Evolutionary conservation across 108 stramenopile genomes (phyloP).

Genomic region (Cyclotella distinguenda): DNA sequence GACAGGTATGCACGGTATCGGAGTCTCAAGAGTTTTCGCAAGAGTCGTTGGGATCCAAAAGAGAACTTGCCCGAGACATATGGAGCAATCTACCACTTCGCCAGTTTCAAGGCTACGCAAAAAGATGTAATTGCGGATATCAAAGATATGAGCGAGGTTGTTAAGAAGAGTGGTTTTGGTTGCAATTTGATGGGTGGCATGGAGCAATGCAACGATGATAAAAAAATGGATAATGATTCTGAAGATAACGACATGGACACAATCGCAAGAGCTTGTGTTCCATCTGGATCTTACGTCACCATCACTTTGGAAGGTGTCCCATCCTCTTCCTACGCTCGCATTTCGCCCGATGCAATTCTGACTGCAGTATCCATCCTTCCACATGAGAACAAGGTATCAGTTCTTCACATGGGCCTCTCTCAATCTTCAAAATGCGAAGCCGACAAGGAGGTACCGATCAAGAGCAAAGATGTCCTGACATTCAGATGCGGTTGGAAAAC

Average conservation of each 20-base stretch:
- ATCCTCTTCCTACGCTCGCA: conserved; percentile 36
- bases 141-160: conserved; percentile 63
- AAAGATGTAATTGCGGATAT: conserved; percentile 72
- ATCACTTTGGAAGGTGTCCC: conserved; percentile 78
- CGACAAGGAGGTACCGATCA: conserved; percentile 62
- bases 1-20: conserved; percentile 97
- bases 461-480: conserved; percentile 90
- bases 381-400: conserved; percentile 95
- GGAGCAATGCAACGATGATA: conserved; percentile 5
- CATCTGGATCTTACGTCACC: conserved; percentile 86
- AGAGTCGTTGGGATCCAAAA: conserved; percentile 94
- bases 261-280: conserved; percentile 75
- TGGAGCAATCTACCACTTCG: conserved; percentile 91
- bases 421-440: conserved; percentile 53
- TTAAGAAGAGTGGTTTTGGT: conserved; percentile 37
- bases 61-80: conserved; percentile 97
- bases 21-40: conserved; percentile 90
- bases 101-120: conserved; percentile 86
- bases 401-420: conserved; percentile 93
- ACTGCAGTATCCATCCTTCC: conserved; percentile 83
- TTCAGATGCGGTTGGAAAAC: conserved; percentile 95
- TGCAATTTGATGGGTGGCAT: conserved; percentile 24
- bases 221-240: conserved; percentile 37
- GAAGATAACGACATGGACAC: conserved; percentile 71
- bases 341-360: conserved; percentile 61